Percentiles rank a stretch among this genome's conserved stretches.
Conservation (phyloP, 2,329 filamentous ascomycete genomes). For the Hypoxylon sp. region DNA sequence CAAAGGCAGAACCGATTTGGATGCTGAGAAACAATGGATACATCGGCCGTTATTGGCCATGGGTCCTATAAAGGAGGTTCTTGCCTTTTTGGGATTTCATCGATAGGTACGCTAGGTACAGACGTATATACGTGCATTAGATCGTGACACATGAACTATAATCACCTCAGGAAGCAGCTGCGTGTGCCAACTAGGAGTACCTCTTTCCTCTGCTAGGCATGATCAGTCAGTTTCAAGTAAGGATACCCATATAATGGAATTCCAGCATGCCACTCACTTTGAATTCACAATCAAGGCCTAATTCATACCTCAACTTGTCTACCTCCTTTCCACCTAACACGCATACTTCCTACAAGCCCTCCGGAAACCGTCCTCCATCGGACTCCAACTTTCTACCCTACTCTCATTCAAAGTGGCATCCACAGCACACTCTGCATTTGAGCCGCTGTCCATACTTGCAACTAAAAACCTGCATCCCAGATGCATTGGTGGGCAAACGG, state of each 20-base stretch:
- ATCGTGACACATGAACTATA: not conserved
- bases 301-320: not conserved
- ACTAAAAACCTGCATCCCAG: conserved; percentile 7
- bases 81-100: not conserved
- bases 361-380: not conserved
- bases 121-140: not conserved
- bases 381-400: not conserved
- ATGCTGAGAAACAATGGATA: not conserved
- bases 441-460: not conserved
- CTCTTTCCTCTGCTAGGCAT: not conserved
- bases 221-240: not conserved
- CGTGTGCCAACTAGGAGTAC: not conserved
- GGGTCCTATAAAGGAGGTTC: not conserved
- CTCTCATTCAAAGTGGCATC: not conserved
- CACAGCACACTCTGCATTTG: not conserved
- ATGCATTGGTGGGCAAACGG: conserved; percentile 20
- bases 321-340: not conserved
- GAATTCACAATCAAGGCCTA: not conserved
- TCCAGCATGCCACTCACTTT: not conserved
- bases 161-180: not conserved
- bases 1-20: not conserved
- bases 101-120: no score
- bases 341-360: not conserved
- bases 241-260: no score
- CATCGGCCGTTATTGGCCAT: not conserved